Evolutionary conservation across 23 red algal genomes (phyloP).

Genomic region (Pyropia yezoensis): DNA sequence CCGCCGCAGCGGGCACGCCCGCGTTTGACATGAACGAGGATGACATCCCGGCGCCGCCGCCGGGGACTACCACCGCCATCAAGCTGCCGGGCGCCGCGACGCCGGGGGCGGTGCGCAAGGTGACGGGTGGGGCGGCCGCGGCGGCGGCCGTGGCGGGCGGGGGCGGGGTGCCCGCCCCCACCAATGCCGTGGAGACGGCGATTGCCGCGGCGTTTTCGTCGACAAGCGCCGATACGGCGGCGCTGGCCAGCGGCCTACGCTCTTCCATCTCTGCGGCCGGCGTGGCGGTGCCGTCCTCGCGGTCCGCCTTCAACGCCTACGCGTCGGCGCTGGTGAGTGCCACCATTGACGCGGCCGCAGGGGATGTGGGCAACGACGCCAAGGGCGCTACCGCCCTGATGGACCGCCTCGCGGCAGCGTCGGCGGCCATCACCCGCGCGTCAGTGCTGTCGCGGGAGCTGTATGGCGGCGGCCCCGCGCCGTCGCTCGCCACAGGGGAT

Average conservation of each 20-base stretch:
- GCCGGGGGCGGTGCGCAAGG: not conserved
- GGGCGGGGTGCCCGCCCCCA: not conserved
- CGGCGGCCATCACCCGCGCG: too few relatives aligned
- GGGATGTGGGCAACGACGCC: too few relatives aligned
- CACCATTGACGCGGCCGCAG: constrained; percentile 29
- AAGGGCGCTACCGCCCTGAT: too few relatives aligned
- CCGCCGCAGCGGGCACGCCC: too few relatives aligned
- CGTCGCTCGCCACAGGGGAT: not conserved
- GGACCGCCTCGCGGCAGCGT: too few relatives aligned
- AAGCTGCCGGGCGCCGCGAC: constrained; percentile 9
- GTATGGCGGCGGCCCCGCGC: not conserved
- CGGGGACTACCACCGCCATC: constrained; percentile 14
- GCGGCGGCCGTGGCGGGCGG: not conserved
- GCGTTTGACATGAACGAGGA: constrained; percentile 7
- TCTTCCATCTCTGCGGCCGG: constrained; percentile 6
- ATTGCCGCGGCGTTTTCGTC: constrained; percentile 1
- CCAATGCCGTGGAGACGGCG: constrained; percentile 1
- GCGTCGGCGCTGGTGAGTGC: constrained; percentile 25
- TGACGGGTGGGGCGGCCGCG: not conserved
- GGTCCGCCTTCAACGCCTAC: constrained; percentile 12
- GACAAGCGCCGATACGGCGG: too few relatives aligned
- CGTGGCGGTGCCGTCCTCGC: constrained; percentile 10
- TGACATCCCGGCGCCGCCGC: constrained; percentile 13
- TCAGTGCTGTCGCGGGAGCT: constrained; percentile 12
- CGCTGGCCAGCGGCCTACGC: too few relatives aligned